Percentiles rank a stretch among this genome's conserved stretches.
phyloP scores from a whole-genome alignment of 139 green algal genomes.

The Pseudopediastrum boryanum region DNA sequence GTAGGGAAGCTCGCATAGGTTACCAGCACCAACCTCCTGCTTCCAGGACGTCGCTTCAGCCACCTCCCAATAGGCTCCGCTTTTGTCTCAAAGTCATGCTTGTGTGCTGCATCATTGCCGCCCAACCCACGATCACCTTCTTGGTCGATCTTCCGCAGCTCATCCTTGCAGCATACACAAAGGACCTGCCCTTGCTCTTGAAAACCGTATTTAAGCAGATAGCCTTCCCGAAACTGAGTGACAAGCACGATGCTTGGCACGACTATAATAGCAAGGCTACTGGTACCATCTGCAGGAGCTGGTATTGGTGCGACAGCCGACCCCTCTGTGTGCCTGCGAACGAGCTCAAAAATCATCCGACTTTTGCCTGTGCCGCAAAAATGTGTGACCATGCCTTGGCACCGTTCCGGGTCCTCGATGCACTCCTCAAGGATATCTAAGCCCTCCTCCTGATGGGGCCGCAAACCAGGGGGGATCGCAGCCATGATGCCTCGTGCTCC shows the following conservation, averaged over 20 bases:
- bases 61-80: neutral
- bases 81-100: neutral
- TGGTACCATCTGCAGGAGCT: no score
- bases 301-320: no score
- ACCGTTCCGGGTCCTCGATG: no score
- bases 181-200: neutral
- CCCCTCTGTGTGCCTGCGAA: neutral
- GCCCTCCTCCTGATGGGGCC: no score
- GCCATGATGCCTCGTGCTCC: no score
- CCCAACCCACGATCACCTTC: neutral
- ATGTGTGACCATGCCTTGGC: no score
- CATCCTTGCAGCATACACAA: neutral
- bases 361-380: constrained; percentile 17
- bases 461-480: no score
- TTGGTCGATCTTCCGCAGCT: neutral
- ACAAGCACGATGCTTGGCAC: constrained; percentile 2
- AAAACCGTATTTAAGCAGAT: neutral
- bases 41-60: neutral
- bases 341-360: neutral
- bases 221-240: neutral
- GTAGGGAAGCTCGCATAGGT: neutral
- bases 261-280: no score
- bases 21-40: neutral
- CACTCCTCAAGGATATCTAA: no score
- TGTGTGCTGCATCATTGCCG: neutral